These are phyloP conservation scores for Eucalyptus decipiens DNA, from an alignment of 345 rosid species.

Conservation along the genomic window DNA sequence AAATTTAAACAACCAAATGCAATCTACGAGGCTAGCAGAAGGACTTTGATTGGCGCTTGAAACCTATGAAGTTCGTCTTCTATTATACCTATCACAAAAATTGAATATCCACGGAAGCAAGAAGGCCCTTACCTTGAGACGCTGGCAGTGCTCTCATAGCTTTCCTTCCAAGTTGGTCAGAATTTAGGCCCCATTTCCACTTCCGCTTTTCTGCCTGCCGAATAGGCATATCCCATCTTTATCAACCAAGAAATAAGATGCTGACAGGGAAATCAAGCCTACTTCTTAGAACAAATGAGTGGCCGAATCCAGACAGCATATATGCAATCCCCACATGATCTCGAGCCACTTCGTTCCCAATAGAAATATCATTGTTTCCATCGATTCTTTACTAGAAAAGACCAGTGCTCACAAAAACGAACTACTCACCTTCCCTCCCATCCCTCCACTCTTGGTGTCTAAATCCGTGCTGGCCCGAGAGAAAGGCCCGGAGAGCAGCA, in stretches of 20 bases:
- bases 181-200: not conserved
- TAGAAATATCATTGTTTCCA: not conserved
- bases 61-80: not conserved
- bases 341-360: not conserved
- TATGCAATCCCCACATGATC: not conserved
- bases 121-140: not conserved
- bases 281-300: not conserved
- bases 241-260: not conserved
- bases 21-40: too few species aligned
- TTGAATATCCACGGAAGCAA: not conserved
- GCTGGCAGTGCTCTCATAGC: not conserved
- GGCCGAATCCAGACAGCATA: not conserved
- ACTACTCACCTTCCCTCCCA: not conserved
- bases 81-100: not conserved
- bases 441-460: not conserved
- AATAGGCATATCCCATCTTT: not conserved
- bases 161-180: not conserved
- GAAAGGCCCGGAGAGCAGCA: not conserved
- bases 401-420: not conserved
- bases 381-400: not conserved
- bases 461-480: not conserved
- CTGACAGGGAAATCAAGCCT: not conserved
- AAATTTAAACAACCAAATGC: too few species aligned
- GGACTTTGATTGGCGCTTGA: not conserved
- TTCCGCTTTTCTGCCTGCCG: not conserved